phyloP scores from a whole-genome alignment of 1,284 basidiomycete species.

The Meripilus lineatus region DNA sequence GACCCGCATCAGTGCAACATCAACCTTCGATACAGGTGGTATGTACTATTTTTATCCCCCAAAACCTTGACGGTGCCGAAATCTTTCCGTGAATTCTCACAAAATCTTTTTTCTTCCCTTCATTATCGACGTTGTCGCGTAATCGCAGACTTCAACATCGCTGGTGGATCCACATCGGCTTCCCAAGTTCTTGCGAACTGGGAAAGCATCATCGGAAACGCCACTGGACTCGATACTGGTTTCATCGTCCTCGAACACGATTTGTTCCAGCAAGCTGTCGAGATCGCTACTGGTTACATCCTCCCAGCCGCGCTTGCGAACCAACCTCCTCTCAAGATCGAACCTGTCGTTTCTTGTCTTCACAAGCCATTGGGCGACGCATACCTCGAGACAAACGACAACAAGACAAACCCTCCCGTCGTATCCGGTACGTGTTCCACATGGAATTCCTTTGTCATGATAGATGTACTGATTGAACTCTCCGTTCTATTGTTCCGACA shows the following conservation, averaged over 20 bases:
- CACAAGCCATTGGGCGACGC: slow-evolving; percentile 51
- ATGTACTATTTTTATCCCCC: slow-evolving; percentile 14
- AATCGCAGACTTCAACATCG: slow-evolving; percentile 68
- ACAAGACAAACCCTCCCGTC: slow-evolving; percentile 47
- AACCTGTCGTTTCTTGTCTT: slow-evolving; percentile 66
- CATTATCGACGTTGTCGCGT: neutral
- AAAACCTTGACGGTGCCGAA: neutral
- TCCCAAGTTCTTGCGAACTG: slow-evolving; percentile 59
- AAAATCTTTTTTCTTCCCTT: neutral
- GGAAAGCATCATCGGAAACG: slow-evolving; percentile 56
- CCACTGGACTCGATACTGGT: slow-evolving; percentile 42
- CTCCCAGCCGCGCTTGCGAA: slow-evolving; percentile 62
- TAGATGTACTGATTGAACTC: neutral
- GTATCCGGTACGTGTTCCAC: slow-evolving; percentile 29
- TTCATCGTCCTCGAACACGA: slow-evolving; percentile 79
- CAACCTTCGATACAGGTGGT: slow-evolving; percentile 66
- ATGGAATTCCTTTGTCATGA: too few species aligned
- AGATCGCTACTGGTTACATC: slow-evolving; percentile 69
- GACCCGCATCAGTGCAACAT: slow-evolving; percentile 53
- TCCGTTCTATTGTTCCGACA: neutral
- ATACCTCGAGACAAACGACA: slow-evolving; percentile 68
- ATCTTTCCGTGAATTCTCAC: neutral
- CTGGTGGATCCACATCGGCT: slow-evolving; percentile 56
- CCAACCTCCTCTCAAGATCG: slow-evolving; percentile 54
- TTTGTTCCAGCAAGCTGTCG: slow-evolving; percentile 63